Evolutionary conservation across 306 rosid species (phyloP), one percentile per base, ranked within the genome.

Genomic region (Mimosa bimucronata): DNA sequence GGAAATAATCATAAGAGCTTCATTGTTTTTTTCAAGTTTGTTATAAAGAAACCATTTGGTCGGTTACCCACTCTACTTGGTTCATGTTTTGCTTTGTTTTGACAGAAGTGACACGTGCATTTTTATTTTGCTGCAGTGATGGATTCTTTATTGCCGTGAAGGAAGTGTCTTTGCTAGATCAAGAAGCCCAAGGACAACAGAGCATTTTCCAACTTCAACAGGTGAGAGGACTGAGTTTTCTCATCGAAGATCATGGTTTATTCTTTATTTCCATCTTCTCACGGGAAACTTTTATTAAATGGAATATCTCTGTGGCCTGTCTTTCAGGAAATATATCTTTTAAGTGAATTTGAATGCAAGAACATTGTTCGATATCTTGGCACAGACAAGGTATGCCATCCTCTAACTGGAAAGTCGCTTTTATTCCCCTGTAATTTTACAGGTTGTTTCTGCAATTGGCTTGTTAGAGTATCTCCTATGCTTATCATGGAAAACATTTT

Each of bases 81-180:
- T n/a, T n/a, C n/a, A n/a, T n/a, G n/a, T n/a, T n/a, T n/a, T n/a
- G n/a, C n/a, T n/a, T n/a, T n/a, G n/a, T 53, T 45, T 62, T 29
- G 57, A 82, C 29, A 48, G 61, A 16, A 42, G 41, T 76, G 25
- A 48, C 30, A 23, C 11, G 3, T 66, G 21, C 61, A 44, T 86
- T 62, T 62, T 44, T 71, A 7, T 71, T 41, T 72, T 75, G 16
- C 66, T 26, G 81, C 85, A 89, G 90, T 26, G 90, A 89, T 83
- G 92, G 92, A 23, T 79, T 77, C 75, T 87, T 89, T 87, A 87
- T 87, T 48, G 91, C 91, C 18, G 89, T 89, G 11, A 89, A 89
- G 83, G 93, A 89, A 83, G 91, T 87, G 50, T 89, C 93, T 19
- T 81, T 89, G 58, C 72, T 87, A 78, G n/a, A n/a, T n/a, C n/a